Conservation (phyloP, 129 eudicot genomes). For the Tagetes erecta region DNA sequence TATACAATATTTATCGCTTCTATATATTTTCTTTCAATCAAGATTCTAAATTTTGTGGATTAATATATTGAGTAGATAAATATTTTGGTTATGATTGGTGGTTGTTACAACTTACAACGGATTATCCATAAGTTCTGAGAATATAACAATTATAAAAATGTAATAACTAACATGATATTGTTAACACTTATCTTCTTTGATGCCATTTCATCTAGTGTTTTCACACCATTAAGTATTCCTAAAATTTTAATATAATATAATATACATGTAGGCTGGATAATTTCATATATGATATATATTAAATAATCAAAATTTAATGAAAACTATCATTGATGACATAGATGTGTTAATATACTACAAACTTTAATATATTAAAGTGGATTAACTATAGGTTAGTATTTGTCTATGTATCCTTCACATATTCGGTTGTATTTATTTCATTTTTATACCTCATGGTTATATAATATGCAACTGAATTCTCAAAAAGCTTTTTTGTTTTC, state of each 20-base stretch:
- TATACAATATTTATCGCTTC: neutral
- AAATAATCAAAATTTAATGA: neutral
- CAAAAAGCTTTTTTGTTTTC: too few species aligned
- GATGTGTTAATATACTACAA: neutral
- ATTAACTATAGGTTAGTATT: neutral
- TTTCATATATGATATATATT: neutral
- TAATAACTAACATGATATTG: neutral
- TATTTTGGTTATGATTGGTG: neutral
- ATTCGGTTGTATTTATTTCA: neutral
- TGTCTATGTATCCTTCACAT: neutral
- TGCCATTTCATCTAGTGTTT: slow-evolving; percentile 3
- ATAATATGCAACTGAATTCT: neutral
- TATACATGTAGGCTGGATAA: neutral
- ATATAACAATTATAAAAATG: neutral
- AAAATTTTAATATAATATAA: neutral
- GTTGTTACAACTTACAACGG: slow-evolving; percentile 18
- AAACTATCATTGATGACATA: neutral
- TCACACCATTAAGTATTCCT: slow-evolving; percentile 10
- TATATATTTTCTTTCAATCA: too few species aligned
- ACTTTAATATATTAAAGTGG: neutral
- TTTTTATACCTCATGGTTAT: neutral
- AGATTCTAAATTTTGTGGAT: neutral
- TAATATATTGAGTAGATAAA: neutral
- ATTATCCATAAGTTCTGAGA: neutral
- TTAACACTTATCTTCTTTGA: slow-evolving; percentile 21